These are phyloP conservation scores for Triticum turgidum DNA, from an alignment of 176 grass and related monocot species.

Conservation along the genomic window DNA sequence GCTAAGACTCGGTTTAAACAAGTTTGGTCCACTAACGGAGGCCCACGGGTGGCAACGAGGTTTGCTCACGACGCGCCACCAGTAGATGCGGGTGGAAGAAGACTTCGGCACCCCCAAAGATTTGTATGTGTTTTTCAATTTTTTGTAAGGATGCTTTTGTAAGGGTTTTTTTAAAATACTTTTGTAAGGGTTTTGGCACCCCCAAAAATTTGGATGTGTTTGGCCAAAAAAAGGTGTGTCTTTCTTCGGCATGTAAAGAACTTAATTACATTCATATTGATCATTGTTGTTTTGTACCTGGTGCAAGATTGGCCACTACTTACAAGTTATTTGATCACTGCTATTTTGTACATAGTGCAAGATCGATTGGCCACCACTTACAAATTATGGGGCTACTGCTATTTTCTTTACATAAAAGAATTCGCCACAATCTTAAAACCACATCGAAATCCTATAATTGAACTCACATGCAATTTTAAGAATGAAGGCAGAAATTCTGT, in stretches of 20 bases:
- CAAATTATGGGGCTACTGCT: neutral
- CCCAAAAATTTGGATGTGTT: too few relatives aligned
- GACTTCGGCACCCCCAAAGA: too few relatives aligned
- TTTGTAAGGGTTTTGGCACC: too few relatives aligned
- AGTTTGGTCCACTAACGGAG: too few relatives aligned
- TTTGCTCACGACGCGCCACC: too few relatives aligned
- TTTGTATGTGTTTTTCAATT: too few relatives aligned
- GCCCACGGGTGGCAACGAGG: too few relatives aligned
- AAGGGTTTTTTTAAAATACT: too few relatives aligned
- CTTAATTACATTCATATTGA: neutral
- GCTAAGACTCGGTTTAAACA: too few relatives aligned
- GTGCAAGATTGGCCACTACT: neutral
- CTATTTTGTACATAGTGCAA: neutral
- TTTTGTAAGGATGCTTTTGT: too few relatives aligned
- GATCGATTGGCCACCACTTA: neutral
- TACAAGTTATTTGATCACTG: neutral
- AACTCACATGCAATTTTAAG: conserved; percentile 10
- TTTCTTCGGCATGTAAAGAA: neutral
- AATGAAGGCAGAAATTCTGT: conserved; percentile 31
- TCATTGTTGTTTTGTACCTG: neutral
- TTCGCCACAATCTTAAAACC: neutral
- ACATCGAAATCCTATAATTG: conserved; percentile 21
- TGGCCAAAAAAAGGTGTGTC: neutral
- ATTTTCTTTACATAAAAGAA: conserved; percentile 5
- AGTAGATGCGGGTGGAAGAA: too few relatives aligned